Percentiles rank a stretch among this genome's conserved stretches.
phyloP scores from a whole-genome alignment of 108 stramenopile species.

The Cyclotella kingstonii region DNA sequence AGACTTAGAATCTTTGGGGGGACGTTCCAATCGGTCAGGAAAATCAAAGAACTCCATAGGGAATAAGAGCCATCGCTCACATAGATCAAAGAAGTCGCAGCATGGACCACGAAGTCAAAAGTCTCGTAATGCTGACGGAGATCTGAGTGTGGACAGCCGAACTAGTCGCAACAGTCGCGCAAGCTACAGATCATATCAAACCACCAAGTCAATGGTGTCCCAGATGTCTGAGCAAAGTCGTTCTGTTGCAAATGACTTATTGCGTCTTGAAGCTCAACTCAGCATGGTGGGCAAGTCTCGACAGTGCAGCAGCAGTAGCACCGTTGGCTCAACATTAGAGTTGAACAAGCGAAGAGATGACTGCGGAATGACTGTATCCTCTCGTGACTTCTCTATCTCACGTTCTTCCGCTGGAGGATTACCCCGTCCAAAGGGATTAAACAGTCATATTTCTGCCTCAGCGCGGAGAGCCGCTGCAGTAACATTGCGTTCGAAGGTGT shows the following conservation, averaged over 20 bases:
- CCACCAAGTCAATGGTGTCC: slow-evolving; percentile 74
- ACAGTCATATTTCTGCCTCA: slow-evolving; percentile 39
- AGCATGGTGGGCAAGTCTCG: slow-evolving; percentile 75
- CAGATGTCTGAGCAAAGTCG: slow-evolving; percentile 87
- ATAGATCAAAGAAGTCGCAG: slow-evolving; percentile 33
- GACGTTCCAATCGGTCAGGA: slow-evolving; percentile 67
- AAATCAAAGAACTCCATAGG: slow-evolving; percentile 52
- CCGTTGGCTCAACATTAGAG: slow-evolving; percentile 15
- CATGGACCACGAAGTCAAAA: slow-evolving; percentile 33
- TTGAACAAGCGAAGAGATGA: slow-evolving; percentile 46
- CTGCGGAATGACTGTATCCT: slow-evolving; percentile 50
- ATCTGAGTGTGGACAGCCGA: slow-evolving; percentile 52
- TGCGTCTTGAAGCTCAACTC: slow-evolving; percentile 82
- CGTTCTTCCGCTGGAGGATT: slow-evolving; percentile 7
- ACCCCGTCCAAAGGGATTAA: slow-evolving; percentile 22
- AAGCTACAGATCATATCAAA: slow-evolving; percentile 73
- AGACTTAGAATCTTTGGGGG: slow-evolving; percentile 80
- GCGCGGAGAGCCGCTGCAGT: slow-evolving; percentile 39
- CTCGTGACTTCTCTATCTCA: slow-evolving; percentile 27
- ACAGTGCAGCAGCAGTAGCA: slow-evolving; percentile 16
- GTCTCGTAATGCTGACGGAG: slow-evolving; percentile 31
- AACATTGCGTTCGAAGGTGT: slow-evolving; percentile 57
- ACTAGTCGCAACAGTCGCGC: slow-evolving; percentile 53
- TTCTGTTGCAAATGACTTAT: slow-evolving; percentile 82
- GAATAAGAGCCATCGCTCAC: slow-evolving; percentile 65